Evolutionary conservation across 2,329 filamentous ascomycete species (phyloP).

Genomic region (Fusarium odoratissimum): DNA sequence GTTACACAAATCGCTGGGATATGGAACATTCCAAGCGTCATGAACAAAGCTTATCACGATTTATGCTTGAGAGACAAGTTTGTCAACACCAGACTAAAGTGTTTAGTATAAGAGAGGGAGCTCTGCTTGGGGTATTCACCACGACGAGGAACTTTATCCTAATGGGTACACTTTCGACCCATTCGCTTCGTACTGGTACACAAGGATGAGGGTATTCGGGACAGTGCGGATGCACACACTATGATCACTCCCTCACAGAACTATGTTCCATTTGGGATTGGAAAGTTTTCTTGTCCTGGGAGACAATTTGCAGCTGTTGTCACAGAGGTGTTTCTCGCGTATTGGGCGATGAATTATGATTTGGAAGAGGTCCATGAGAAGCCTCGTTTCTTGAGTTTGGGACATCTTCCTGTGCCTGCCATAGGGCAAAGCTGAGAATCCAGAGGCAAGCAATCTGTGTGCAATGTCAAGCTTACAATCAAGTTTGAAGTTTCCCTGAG

Average conservation of each 20-base stretch:
- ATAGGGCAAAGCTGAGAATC: neutral
- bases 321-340: neutral
- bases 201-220: too few species aligned
- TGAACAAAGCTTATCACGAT: accelerated
- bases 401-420: neutral
- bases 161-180: neutral
- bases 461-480: accelerated
- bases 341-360: neutral
- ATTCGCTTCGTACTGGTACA: neutral
- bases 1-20: neutral
- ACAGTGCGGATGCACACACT: too few species aligned
- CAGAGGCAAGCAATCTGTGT: accelerated
- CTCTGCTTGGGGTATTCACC: neutral
- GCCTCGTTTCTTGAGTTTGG: neutral
- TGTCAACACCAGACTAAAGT: too few species aligned
- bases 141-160: neutral
- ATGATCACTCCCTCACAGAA: accelerated
- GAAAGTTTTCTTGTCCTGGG: neutral
- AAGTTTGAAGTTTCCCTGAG: accelerated
- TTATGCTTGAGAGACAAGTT: accelerated
- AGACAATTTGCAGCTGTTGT: neutral
- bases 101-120: too few species aligned
- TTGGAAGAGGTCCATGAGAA: neutral
- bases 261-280: neutral
- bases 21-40: neutral